Evolutionary conservation across 75 land plant genomes (phyloP).

Genomic region (Pinus taeda): DNA sequence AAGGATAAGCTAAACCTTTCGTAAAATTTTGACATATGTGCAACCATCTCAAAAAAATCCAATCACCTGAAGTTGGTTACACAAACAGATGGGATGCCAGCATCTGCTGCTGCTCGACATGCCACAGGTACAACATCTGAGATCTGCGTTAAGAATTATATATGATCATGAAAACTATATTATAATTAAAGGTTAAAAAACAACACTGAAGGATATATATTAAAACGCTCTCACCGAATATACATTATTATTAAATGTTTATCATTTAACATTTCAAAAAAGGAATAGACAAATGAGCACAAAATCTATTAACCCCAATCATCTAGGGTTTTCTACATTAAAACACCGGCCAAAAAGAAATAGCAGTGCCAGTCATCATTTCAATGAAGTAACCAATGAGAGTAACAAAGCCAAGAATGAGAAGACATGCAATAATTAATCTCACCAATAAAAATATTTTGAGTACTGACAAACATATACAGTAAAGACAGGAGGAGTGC

Average conservation of each 20-base stretch:
- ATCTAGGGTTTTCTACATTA: not conserved
- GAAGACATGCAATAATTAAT: not conserved
- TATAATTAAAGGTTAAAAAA: too few species aligned
- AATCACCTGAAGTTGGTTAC: constrained; percentile 96
- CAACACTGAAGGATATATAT: not conserved
- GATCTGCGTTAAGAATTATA: constrained; percentile 38
- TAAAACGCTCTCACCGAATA: not conserved
- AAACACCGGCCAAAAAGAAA: too few species aligned
- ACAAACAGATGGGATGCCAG: constrained; percentile 96
- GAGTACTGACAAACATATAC: not conserved
- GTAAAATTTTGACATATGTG: not conserved
- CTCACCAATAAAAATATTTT: not conserved
- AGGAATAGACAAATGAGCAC: not conserved
- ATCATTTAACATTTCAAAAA: not conserved
- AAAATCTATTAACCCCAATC: not conserved
- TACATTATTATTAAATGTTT: not conserved
- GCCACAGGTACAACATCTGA: constrained; percentile 99
- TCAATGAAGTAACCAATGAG: not conserved
- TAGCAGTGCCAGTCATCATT: not conserved
- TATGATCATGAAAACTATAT: too few species aligned
- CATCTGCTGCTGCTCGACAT: constrained; percentile 97
- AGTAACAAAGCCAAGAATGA: not conserved
- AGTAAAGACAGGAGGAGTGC: not conserved
- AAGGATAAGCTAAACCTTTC: not conserved
- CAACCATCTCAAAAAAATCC: not conserved